Percentiles rank a stretch among this genome's conserved stretches.
Conservation (phyloP, 768 basidiomycete genomes). For the Agaricus blazei region DNA sequence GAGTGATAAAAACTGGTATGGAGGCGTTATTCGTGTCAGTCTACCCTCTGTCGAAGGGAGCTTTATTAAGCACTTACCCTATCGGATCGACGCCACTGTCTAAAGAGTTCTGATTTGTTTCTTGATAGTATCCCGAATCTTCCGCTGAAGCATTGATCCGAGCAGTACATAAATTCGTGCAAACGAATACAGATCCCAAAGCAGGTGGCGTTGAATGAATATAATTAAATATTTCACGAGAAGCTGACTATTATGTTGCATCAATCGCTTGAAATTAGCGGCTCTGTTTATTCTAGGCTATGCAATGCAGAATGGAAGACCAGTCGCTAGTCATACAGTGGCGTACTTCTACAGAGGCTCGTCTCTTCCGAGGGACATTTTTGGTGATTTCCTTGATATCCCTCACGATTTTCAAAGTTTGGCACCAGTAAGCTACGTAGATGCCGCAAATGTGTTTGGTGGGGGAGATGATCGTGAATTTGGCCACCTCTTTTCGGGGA, state of each 20-base stretch:
- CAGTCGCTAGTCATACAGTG: conserved; percentile 21
- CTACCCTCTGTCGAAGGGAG: conserved; percentile 15
- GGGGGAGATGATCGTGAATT: conserved; percentile 23
- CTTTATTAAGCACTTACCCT: conserved; percentile 9
- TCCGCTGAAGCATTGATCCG: conserved; percentile 31
- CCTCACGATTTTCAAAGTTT: conserved; percentile 22
- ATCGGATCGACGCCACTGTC: conserved; percentile 4
- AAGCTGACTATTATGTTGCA: too few species aligned
- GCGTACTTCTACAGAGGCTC: conserved; percentile 33
- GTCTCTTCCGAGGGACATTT: conserved; percentile 25
- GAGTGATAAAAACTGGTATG: conserved; percentile 32
- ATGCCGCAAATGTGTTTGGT: conserved; percentile 26
- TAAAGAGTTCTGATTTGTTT: conserved; percentile 2
- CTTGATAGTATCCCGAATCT: conserved; percentile 28
- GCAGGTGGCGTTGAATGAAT: conserved; percentile 23
- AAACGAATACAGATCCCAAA: conserved; percentile 31
- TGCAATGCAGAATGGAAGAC: conserved; percentile 17
- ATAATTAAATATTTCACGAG: background rate
- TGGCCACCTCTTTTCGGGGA: conserved; percentile 30
- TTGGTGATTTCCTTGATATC: conserved; percentile 35
- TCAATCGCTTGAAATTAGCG: background rate
- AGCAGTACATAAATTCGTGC: conserved; percentile 31
- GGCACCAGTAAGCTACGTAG: conserved; percentile 29
- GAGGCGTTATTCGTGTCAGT: conserved; percentile 35
- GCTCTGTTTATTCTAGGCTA: conserved; percentile 13